Evolutionary conservation across 2,329 filamentous ascomycete species (phyloP), one percentile per base, ranked within the genome.

Genomic region (Trichoderma sp.): DNA sequence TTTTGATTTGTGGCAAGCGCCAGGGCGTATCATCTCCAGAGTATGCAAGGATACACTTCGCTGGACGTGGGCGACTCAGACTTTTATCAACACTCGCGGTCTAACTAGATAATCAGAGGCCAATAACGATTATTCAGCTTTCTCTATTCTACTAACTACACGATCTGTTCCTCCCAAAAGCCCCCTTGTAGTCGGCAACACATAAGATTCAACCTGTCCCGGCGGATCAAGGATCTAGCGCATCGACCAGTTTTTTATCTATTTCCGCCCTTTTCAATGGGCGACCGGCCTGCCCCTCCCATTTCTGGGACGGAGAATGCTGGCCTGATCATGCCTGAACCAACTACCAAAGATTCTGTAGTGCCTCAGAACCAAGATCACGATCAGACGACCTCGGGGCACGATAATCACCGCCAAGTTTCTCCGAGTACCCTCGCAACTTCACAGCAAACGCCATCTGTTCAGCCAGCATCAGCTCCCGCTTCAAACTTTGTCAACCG

Each of bases 391-490:
- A 10, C 37, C 19, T 49, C 64, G 33, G 55, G 55, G n/a, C 55
- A 49, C 55, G 55, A 52, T 40, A 58, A 21, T 19, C 21, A 33
- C 37, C 64, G 6, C 37, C 64, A 11, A 52, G n/a, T 16, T 16
- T 16, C n/a, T 31, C 55, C 40, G n/a, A 59, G 31, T 24, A 49
- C 29, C 21, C 21, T 47, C 29, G 55, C 64, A 59, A 52, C n/a
- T 33, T 67, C 52, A 67, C 55, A 81, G 67, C 79, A 82, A 75
- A 74, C 79, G 3, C 84, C 83, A 71, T 76, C 79, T 21, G 75
- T 77, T 35, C 83, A 85, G 68, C 77, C 82, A 72, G 81, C 83
- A 67, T 82, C 84, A 79, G 72, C 77, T 61, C 76, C 77, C 56
- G 75, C 77, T 47, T 71, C 73, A 21, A 71, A 70, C 40, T 64